These are phyloP conservation scores for Verticillium alfalfae DNA, from an alignment of 2,329 filamentous ascomycete genomes.

Conservation along the genomic window DNA sequence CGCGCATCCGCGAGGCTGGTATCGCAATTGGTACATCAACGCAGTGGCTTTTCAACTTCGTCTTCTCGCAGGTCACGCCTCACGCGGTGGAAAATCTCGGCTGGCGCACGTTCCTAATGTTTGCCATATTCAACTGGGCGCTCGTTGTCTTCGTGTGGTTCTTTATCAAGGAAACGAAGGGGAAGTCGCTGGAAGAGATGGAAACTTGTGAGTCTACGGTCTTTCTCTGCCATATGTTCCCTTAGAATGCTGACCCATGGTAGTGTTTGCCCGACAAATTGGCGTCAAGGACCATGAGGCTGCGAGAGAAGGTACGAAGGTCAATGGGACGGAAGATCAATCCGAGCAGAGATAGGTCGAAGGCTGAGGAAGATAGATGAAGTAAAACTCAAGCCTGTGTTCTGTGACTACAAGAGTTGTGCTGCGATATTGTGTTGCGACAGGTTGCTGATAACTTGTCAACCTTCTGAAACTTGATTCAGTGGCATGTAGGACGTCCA, in stretches of 20 bases:
- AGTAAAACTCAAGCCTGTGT: too few species aligned
- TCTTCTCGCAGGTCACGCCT: constrained; percentile 40
- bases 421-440: too few species aligned
- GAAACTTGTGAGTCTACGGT: constrained; percentile 14
- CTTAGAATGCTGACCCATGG: background rate
- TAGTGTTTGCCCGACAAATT: background rate
- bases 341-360: background rate
- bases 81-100: constrained; percentile 39
- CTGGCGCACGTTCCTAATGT: constrained; percentile 45
- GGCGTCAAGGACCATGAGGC: background rate
- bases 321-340: background rate
- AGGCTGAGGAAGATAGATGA: too few species aligned
- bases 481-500: too few species aligned
- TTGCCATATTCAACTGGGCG: constrained; percentile 40
- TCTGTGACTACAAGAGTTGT: too few species aligned
- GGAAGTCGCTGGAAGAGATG: constrained; percentile 38
- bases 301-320: background rate
- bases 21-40: constrained; percentile 42
- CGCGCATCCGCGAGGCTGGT: constrained; percentile 41
- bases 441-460: too few species aligned
- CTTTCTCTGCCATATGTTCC: background rate
- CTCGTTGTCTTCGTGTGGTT: constrained; percentile 36
- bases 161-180: constrained; percentile 36
- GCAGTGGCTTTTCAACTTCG: constrained; percentile 48
- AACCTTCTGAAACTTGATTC: too few species aligned